phyloP scores from a whole-genome alignment of 1,139 yeast genomes.

The Candida neerlandica region DNA sequence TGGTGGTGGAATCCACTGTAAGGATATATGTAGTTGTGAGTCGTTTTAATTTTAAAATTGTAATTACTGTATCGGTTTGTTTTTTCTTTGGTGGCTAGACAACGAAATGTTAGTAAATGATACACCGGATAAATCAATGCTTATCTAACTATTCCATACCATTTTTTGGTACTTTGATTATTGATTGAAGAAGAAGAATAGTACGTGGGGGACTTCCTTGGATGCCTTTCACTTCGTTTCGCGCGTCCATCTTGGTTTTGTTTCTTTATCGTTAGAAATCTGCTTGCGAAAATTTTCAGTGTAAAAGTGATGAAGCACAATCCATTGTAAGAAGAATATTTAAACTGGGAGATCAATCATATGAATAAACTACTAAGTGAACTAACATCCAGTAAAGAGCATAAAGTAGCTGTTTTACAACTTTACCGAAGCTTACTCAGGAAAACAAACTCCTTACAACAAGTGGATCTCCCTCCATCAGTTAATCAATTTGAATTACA shows the following conservation, averaged over 20 bases:
- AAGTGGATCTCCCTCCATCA: constrained; percentile 3
- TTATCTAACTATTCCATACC: constrained; percentile 11
- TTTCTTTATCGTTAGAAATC: no score
- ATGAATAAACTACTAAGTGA: constrained; percentile 6
- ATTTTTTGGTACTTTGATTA: not conserved
- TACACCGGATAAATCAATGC: no score
- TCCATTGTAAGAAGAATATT: no score
- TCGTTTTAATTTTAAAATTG: constrained; percentile 49
- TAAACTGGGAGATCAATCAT: not conserved
- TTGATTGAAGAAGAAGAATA: no score
- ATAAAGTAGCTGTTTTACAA: constrained; percentile 12
- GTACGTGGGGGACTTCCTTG: no score
- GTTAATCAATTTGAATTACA: constrained; percentile 19
- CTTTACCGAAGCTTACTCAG: constrained; percentile 27
- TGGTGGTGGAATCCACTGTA: constrained; percentile 27
- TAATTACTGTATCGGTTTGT: constrained; percentile 19
- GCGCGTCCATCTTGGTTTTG: no score
- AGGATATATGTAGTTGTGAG: constrained; percentile 46
- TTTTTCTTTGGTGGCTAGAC: constrained; percentile 34
- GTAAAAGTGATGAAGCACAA: no score
- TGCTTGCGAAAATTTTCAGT: not conserved
- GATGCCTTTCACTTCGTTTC: not conserved
- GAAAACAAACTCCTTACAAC: constrained; percentile 8
- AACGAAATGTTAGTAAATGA: not conserved
- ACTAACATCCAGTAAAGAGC: constrained; percentile 1